phyloP scores from a whole-genome alignment of 805 yeast genomes.

The Pichia californica region DNA sequence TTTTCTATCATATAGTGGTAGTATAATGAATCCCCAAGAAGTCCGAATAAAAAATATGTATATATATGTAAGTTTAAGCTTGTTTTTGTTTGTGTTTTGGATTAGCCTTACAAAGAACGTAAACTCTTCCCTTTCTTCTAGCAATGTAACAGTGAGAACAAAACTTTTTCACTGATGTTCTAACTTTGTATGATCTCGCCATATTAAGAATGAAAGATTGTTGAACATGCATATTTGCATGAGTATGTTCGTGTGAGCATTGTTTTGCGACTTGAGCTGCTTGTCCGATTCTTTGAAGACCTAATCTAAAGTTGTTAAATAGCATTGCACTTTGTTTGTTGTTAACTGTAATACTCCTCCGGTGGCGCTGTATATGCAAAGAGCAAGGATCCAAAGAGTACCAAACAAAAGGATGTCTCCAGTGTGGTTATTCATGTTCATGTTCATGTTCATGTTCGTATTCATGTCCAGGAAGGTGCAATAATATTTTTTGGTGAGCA shows the following conservation, averaged over 20 bases:
- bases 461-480: too few relatives aligned
- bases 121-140: slow-evolving; percentile 90
- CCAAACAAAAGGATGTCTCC: too few relatives aligned
- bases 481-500: too few relatives aligned
- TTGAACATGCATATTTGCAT: slow-evolving; percentile 8
- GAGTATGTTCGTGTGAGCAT: slow-evolving; percentile 7
- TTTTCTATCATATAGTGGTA: too few relatives aligned
- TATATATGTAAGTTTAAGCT: slow-evolving; percentile 35
- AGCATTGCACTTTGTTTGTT: slow-evolving; percentile 14
- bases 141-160: slow-evolving; percentile 90
- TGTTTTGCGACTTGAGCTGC: slow-evolving; percentile 9
- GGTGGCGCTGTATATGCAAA: too few relatives aligned
- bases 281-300: slow-evolving; percentile 18
- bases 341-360: not conserved
- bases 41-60: not conserved
- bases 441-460: too few relatives aligned
- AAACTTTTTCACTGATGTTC: slow-evolving; percentile 88
- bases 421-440: too few relatives aligned
- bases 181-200: slow-evolving; percentile 77
- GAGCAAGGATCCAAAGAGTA: too few relatives aligned
- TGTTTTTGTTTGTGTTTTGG: slow-evolving; percentile 95
- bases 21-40: not conserved
- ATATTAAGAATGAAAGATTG: slow-evolving; percentile 14
- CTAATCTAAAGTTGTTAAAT: slow-evolving; percentile 22
- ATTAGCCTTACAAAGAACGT: slow-evolving; percentile 87